phyloP scores from a whole-genome alignment of 495 filamentous ascomycete species.

The Penicillium lividum region DNA sequence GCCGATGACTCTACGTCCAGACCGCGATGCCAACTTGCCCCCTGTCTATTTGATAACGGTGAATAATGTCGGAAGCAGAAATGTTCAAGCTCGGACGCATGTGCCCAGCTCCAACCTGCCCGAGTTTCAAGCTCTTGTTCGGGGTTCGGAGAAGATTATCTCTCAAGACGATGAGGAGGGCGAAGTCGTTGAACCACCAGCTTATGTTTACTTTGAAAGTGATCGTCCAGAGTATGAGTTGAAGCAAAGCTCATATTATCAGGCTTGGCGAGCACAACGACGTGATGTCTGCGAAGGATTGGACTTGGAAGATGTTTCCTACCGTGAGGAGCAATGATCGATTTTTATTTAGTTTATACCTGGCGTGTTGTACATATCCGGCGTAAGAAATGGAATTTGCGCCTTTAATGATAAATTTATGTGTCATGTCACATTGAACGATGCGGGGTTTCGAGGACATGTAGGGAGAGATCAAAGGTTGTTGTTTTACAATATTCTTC shows the following conservation, averaged over 20 bases:
- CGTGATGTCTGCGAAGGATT: slow-evolving; percentile 41
- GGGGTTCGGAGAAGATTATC: slow-evolving; percentile 28
- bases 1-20: slow-evolving; percentile 40
- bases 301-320: slow-evolving; percentile 32
- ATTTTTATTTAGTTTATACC: background rate
- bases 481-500: too few relatives aligned
- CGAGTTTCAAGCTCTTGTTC: slow-evolving; percentile 39
- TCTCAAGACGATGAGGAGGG: slow-evolving; percentile 11
- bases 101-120: slow-evolving; percentile 40
- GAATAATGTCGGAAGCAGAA: slow-evolving; percentile 37
- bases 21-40: slow-evolving; percentile 37
- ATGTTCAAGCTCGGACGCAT: slow-evolving; percentile 46
- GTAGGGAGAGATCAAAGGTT: too few relatives aligned
- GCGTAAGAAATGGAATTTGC: too few relatives aligned
- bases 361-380: too few relatives aligned
- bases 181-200: slow-evolving; percentile 28
- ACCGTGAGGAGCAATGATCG: slow-evolving; percentile 27
- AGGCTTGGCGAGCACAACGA: slow-evolving; percentile 41
- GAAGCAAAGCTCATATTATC: slow-evolving; percentile 40
- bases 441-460: too few relatives aligned
- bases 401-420: too few relatives aligned
- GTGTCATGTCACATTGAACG: too few relatives aligned
- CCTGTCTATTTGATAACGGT: slow-evolving; percentile 47
- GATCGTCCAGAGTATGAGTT: slow-evolving; percentile 40
- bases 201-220: slow-evolving; percentile 46